These are phyloP conservation scores for Grammothele lineata DNA, from an alignment of 768 basidiomycete genomes.

Conservation along the genomic window DNA sequence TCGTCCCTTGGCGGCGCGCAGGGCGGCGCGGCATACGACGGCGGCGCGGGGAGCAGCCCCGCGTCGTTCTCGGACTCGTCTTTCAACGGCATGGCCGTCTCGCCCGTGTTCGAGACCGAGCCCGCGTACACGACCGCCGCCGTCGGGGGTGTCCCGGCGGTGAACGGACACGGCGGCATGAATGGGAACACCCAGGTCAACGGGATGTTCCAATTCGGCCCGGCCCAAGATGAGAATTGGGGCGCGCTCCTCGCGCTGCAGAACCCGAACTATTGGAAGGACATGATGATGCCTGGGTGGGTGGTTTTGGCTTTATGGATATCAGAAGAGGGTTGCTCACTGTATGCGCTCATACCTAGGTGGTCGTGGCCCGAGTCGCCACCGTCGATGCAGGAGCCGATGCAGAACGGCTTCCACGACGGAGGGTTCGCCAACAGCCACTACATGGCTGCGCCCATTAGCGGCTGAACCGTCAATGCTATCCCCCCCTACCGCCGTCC, in stretches of 20 bases:
- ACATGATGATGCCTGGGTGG: slow-evolving; percentile 85
- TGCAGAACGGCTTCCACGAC: slow-evolving; percentile 8
- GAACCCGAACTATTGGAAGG: slow-evolving; percentile 69
- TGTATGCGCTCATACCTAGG: background rate
- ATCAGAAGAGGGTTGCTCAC: no score
- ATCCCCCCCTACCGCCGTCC: no score
- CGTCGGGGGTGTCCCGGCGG: background rate
- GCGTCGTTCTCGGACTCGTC: slow-evolving; percentile 12
- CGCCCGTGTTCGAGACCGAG: slow-evolving; percentile 30
- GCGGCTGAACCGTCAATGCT: no score
- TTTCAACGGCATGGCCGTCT: slow-evolving; percentile 6
- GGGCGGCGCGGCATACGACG: slow-evolving; percentile 1
- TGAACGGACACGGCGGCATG: slow-evolving; percentile 22
- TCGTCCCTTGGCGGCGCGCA: background rate
- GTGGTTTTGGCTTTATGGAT: background rate
- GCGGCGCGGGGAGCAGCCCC: slow-evolving; percentile 6
- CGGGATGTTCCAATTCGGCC: slow-evolving; percentile 22
- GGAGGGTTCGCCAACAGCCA: no score
- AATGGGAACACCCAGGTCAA: slow-evolving; percentile 23
- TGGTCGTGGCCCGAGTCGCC: slow-evolving; percentile 19
- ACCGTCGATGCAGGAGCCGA: slow-evolving; percentile 3
- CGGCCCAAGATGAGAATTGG: slow-evolving; percentile 45
- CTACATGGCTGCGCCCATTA: slow-evolving; percentile 8
- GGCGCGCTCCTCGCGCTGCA: slow-evolving; percentile 73
- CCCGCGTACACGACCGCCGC: slow-evolving; percentile 37